Conservation (phyloP, 2,329 filamentous ascomycete species). For the Scedosporium dehoogii region DNA sequence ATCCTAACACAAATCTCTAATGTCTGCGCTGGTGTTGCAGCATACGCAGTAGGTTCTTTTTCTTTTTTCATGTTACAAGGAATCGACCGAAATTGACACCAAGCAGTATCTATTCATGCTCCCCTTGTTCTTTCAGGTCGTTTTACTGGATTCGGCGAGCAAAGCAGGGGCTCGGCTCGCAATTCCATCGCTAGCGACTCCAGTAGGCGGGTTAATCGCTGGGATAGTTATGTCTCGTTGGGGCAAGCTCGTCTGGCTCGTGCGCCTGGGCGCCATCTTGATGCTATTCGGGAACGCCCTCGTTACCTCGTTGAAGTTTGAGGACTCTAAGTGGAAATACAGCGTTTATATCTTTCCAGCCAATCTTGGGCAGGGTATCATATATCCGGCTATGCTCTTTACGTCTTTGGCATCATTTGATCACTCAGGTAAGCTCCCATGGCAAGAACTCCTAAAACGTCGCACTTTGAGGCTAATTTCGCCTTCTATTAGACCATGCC, state of each 20-base stretch:
- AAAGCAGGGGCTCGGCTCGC: constrained; percentile 50
- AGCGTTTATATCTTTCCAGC: constrained; percentile 46
- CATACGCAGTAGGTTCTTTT: constrained; percentile 8
- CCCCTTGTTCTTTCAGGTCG: constrained; percentile 61
- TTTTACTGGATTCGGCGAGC: constrained; percentile 44
- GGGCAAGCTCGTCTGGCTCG: constrained; percentile 39
- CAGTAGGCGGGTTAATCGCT: constrained; percentile 44
- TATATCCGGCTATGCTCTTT: constrained; percentile 49
- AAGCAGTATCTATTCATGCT: constrained; percentile 47
- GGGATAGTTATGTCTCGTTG: constrained; percentile 50
- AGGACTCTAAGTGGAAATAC: constrained; percentile 44
- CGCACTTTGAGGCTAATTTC: neutral
- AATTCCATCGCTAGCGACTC: constrained; percentile 50
- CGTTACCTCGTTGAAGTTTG: constrained; percentile 36
- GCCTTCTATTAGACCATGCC: constrained; percentile 41
- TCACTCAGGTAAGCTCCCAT: constrained; percentile 38
- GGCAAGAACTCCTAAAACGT: neutral
- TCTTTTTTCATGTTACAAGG: neutral
- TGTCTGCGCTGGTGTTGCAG: constrained; percentile 47
- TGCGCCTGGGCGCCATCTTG: constrained; percentile 38
- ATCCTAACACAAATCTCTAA: constrained; percentile 39
- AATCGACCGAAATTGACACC: neutral
- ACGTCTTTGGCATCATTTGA: constrained; percentile 53
- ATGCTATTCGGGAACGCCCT: constrained; percentile 45
- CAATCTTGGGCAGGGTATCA: constrained; percentile 50